Conservation (phyloP, 331 rosid species). For the Acacia concinna region DNA sequence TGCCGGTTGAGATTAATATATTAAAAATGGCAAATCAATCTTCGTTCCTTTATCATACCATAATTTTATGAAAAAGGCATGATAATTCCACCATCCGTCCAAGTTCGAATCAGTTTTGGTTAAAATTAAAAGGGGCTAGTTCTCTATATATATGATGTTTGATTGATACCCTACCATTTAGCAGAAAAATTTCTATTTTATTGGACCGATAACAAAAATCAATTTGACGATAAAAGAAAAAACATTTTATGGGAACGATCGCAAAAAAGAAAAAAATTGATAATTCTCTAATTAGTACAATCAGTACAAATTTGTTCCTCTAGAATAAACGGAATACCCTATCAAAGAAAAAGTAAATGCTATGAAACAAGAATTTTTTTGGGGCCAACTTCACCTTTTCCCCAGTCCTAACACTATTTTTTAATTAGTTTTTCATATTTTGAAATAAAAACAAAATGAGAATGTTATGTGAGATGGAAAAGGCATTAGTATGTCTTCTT, state of each 20-base stretch:
- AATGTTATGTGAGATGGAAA: background rate
- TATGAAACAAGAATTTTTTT: conserved; percentile 18
- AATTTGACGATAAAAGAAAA: background rate
- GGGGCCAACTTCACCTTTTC: background rate
- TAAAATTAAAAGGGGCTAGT: background rate
- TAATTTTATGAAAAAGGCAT: background rate
- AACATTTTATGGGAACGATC: background rate
- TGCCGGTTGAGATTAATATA: background rate
- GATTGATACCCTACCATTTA: background rate
- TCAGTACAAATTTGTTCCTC: conserved; percentile 9
- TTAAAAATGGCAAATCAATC: background rate
- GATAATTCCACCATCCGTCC: background rate
- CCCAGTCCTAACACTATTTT: background rate
- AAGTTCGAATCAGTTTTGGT: background rate
- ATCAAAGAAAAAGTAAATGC: conserved; percentile 31
- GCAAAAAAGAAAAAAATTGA: conserved; percentile 13
- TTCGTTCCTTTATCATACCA: background rate
- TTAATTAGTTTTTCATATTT: background rate
- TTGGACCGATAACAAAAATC: background rate
- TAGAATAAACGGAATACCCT: conserved; percentile 2
- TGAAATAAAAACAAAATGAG: background rate
- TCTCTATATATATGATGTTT: background rate
- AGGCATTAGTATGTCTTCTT: conserved; percentile 69
- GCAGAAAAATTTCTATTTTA: background rate
- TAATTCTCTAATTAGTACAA: conserved; percentile 17